These are phyloP conservation scores for Metschnikowia vanudenii DNA, from an alignment of 805 yeast genomes.

Conservation along the genomic window DNA sequence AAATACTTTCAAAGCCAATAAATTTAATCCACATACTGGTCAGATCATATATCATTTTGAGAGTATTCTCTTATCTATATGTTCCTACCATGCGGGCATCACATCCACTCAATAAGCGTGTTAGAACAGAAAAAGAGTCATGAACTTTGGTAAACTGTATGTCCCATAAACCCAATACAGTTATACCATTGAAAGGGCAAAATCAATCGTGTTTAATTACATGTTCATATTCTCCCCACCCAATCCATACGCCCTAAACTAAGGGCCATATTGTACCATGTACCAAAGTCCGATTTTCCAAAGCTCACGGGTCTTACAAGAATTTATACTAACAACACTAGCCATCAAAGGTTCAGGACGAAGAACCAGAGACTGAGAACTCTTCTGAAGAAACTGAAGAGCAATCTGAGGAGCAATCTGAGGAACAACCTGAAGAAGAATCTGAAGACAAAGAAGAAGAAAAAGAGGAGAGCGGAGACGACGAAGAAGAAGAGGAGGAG, in stretches of 20 bases:
- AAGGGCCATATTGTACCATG: too few relatives aligned
- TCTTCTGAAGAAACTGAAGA: constrained; percentile 3
- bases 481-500: constrained; percentile 58
- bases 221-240: too few relatives aligned
- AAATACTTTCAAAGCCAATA: too few relatives aligned
- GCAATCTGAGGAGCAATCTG: background rate
- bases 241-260: background rate
- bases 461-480: constrained; percentile 44
- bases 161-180: too few relatives aligned
- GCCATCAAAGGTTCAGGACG: constrained; percentile 14
- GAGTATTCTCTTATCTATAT: background rate
- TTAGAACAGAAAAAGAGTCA: too few relatives aligned
- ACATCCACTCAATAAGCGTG: background rate
- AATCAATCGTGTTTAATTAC: too few relatives aligned
- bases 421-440: constrained; percentile 12
- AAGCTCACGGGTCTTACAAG: background rate
- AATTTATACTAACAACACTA: constrained; percentile 9
- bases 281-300: background rate
- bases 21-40: too few relatives aligned
- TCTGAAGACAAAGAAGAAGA: constrained; percentile 26
- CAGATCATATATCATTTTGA: too few relatives aligned
- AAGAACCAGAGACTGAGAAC: constrained; percentile 9
- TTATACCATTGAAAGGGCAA: too few relatives aligned
- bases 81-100: background rate
- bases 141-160: too few relatives aligned